Conservation (phyloP, 1,284 basidiomycete genomes). For the Austroboletus rostrupii region DNA sequence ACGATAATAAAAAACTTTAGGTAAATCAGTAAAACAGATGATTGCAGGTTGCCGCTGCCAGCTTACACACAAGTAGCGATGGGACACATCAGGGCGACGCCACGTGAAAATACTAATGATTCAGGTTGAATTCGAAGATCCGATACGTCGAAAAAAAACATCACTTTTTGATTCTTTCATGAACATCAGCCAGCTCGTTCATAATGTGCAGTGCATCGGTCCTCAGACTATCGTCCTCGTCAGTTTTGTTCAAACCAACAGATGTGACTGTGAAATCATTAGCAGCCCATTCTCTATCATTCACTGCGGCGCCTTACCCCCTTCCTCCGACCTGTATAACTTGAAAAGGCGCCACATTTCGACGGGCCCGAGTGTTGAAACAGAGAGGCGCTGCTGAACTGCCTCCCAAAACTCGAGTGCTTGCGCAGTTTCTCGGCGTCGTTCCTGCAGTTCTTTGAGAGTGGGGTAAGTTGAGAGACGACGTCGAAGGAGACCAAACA, state of each 20-base stretch:
- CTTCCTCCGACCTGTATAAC: conserved; percentile 30
- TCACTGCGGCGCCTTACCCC: conserved; percentile 25
- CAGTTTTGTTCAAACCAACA: conserved; percentile 4
- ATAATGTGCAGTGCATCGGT: conserved; percentile 38
- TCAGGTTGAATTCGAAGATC: conserved; percentile 3
- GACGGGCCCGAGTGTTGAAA: conserved; percentile 44
- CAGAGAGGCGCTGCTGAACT: conserved; percentile 43
- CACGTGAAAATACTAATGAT: conserved; percentile 55
- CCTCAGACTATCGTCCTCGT: conserved; percentile 41
- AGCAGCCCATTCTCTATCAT: conserved; percentile 4
- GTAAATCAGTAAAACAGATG: conserved; percentile 1
- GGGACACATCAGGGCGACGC: conserved; percentile 50
- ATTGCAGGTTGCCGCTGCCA: neutral
- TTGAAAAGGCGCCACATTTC: conserved; percentile 54
- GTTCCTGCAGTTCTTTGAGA: conserved; percentile 47
- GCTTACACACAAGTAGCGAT: conserved; percentile 45
- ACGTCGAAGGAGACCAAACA: conserved; percentile 47
- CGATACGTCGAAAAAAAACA: conserved; percentile 16
- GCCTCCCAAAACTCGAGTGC: conserved; percentile 52
- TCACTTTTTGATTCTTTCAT: conserved; percentile 67
- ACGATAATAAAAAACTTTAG: conserved; percentile 32
- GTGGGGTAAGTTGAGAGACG: conserved; percentile 54
- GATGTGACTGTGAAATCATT: neutral
- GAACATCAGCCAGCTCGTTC: conserved; percentile 52
- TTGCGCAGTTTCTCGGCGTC: conserved; percentile 42